phyloP scores from a whole-genome alignment of 1,139 yeast genomes.

The Debaryomyces nepalensis region DNA sequence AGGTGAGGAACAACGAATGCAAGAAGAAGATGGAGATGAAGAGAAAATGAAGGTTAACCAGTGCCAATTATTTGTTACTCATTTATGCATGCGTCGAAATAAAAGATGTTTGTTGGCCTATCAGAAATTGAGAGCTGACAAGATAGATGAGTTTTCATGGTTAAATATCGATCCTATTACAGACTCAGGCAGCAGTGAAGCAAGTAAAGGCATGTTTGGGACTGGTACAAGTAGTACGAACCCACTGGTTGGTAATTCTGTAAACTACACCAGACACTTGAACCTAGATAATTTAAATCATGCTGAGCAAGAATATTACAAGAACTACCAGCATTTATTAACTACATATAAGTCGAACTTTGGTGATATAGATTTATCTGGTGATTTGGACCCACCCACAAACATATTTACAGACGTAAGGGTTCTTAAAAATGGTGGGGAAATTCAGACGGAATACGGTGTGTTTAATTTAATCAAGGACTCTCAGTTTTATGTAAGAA shows the following conservation, averaged over 20 bases:
- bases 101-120: constrained; percentile 89
- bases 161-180: constrained; percentile 45
- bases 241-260: constrained; percentile 9
- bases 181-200: constrained; percentile 16
- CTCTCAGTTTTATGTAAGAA: constrained; percentile 92
- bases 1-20: constrained; percentile 27
- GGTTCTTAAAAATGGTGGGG: constrained; percentile 93
- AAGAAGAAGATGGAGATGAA: constrained; percentile 29
- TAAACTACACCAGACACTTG: constrained; percentile 36
- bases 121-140: constrained; percentile 69
- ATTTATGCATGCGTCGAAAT: constrained; percentile 80
- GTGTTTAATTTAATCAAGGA: constrained; percentile 94
- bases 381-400: constrained; percentile 85
- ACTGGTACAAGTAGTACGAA: constrained; percentile 9
- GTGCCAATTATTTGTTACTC: constrained; percentile 82
- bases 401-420: constrained; percentile 93
- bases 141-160: constrained; percentile 78
- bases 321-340: constrained; percentile 70
- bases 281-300: constrained; percentile 64
- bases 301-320: constrained; percentile 78
- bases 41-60: constrained; percentile 54
- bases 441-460: constrained; percentile 96
- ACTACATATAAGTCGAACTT: constrained; percentile 79
- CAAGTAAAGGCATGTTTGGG: constrained; percentile 2
- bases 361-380: constrained; percentile 86